Evolutionary conservation across 768 basidiomycete genomes (phyloP).

Genomic region (Glaciozyma martinii): DNA sequence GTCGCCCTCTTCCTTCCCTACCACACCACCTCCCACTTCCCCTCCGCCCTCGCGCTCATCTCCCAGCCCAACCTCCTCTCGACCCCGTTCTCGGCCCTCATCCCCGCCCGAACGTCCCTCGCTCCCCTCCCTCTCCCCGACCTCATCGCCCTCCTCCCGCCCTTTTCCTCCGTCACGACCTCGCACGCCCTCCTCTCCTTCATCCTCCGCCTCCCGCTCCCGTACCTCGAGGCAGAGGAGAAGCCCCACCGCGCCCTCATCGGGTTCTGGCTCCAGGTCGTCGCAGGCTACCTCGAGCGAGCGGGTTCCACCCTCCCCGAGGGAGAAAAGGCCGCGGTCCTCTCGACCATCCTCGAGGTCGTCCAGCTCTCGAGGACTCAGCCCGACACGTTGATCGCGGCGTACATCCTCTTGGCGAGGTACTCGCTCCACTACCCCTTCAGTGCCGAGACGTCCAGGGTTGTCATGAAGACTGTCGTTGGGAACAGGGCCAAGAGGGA

Average conservation of each 20-base stretch:
- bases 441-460: conserved; percentile 52
- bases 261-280: conserved; percentile 68
- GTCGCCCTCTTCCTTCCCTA: conserved; percentile 83
- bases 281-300: conserved; percentile 68
- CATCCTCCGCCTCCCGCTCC: conserved; percentile 56
- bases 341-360: conserved; percentile 34
- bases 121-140: conserved; percentile 63
- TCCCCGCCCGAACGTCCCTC: conserved; percentile 65
- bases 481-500: conserved; percentile 42
- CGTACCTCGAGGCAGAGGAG: conserved; percentile 43
- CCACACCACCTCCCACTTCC: conserved; percentile 87
- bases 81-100: conserved; percentile 48
- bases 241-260: conserved; percentile 57
- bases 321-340: conserved; percentile 30
- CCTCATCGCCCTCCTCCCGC: conserved; percentile 45
- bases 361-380: conserved; percentile 20
- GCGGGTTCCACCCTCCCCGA: conserved; percentile 41
- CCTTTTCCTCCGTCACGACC: conserved; percentile 54
- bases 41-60: conserved; percentile 82
- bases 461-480: conserved; percentile 51
- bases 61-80: conserved; percentile 37
- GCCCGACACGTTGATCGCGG: conserved; percentile 24
- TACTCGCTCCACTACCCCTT: conserved; percentile 60
- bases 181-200: conserved; percentile 65
- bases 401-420: conserved; percentile 62